Evolutionary conservation across 2,329 filamentous ascomycete genomes (phyloP).

Genomic region (Periglandula ipomoeae): DNA sequence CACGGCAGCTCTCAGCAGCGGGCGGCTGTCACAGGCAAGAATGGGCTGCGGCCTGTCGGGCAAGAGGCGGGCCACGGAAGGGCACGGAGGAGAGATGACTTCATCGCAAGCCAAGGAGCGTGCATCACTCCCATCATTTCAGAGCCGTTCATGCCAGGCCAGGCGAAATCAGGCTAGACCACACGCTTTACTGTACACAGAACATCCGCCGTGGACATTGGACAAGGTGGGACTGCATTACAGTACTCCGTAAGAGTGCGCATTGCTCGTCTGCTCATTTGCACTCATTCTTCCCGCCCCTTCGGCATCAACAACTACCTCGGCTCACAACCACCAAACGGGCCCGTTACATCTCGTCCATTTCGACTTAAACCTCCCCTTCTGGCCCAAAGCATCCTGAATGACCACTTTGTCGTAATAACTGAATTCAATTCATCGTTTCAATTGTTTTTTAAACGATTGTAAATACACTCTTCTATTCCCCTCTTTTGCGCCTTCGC

Average conservation of each 20-base stretch:
- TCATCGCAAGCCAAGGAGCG: too few relatives aligned
- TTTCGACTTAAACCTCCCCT: neutral
- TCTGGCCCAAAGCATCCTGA: neutral
- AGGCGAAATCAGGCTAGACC: too few relatives aligned
- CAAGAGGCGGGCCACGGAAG: neutral
- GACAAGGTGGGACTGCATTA: too few relatives aligned
- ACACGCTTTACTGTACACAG: too few relatives aligned
- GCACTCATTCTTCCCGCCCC: conserved; percentile 4
- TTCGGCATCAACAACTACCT: conserved; percentile 7
- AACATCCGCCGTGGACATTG: too few relatives aligned
- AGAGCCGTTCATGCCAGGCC: too few relatives aligned
- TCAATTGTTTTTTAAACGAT: neutral
- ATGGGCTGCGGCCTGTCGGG: neutral
- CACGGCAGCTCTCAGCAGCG: neutral
- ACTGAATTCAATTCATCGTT: too few relatives aligned
- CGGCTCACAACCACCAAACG: conserved; percentile 2
- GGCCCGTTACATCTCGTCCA: neutral
- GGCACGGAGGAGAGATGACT: conserved; percentile 4
- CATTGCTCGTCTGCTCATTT: neutral
- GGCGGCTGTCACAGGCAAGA: neutral
- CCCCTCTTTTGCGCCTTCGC: too few relatives aligned
- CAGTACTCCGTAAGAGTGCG: too few relatives aligned
- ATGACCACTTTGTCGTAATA: too few relatives aligned
- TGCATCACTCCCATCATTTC: too few relatives aligned
- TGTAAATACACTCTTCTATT: neutral